Base-by-base conservation (phyloP, 1,139 yeast genomes). In the Yamadazyma diddensiae region DNA sequence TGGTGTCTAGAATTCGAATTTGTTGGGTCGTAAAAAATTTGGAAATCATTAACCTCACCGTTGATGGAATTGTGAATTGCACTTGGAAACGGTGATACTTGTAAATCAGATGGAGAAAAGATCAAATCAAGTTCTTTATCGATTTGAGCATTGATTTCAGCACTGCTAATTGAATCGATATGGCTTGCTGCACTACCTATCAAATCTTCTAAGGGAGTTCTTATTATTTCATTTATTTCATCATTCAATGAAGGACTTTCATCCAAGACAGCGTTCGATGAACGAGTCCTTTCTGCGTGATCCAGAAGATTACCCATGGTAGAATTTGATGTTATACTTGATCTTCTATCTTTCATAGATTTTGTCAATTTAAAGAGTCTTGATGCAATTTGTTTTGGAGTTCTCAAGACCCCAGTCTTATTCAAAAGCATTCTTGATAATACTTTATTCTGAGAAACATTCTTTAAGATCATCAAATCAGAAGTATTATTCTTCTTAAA, bases 301-400 rank as follows among this genome's bases (percentile, higher is more conserved):
- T 13, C 15, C 15, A 7, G 25, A 7, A 7, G 6, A 12, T n/a
- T 11, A 14, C 2, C 21, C 9, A 11, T 21, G 16, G 21, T n/a
- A 9, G 18, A 45, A 41, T 20, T 41, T 45, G 33, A 34, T 18
- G 22, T 30, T 22, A 43, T n/a, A 11, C 31, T 18, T 12, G 25
- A 6, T 13, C 15, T 6, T 22, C 25, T 11, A 5, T 26, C 28
- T 12, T 28, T 23, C 23, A n/a, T 16, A 11, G 17, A 16, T 33
- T 52, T 50, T 6, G 56, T 50, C 18, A 59, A 45, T 20, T 59
- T 46, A 27, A 53, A 55, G 15, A 59, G 45, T 30, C 63, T 50
- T 6, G 69, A 57, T 4, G 70, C 62, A 24, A 68, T 61, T 41
- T 68, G 73, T 38, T 65, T 65, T 3, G 71, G 57, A 2, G 69